Base-by-base conservation (phyloP, 768 basidiomycete species). In the Porphyrellus cyaneotinctus region DNA sequence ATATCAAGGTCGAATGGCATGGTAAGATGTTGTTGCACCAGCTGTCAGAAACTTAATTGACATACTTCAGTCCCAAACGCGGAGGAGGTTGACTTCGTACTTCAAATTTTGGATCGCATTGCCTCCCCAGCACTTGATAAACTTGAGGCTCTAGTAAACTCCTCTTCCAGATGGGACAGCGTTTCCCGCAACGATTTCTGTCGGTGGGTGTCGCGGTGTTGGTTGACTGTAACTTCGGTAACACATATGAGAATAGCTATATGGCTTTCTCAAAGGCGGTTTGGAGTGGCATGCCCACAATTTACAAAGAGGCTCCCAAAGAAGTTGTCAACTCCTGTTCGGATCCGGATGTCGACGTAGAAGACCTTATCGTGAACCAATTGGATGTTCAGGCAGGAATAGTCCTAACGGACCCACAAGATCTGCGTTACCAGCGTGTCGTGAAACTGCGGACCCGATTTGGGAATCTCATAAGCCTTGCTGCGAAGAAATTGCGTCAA, bases 1-100 rank as follows among this genome's bases (percentile, higher is more conserved):
- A 97, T 50, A 85, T 94, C 45, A 78, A 82, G 51, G 79, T 94
- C 32, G 84, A 91, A 53, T 98, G 95, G 95, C 94, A 95, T 66
- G 81, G 88, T 88, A 62, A 42, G 60, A 23, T 32, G 38, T 45
- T 8, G 36, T 22, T 31, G 32, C 22, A 23, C 4, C 2, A n/a
- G n/a, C n/a, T 18, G 54, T 53, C 37, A 56, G 47, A 66, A 22
- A 59, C 42, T 53, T 15, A 52, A 18, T 18, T 43, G 44, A 44
- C 38, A 18, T 23, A 9, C 44, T 82, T 87, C 1, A 81, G 68
- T 64, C 33, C 70, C 68, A 42, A 68, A 43, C 15, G 20, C 28
- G 4, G 81, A 80, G 18, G 95, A 98, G 65, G 80, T 97, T 52
- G 78, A 77, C 6, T 88, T 95, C 63, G 83, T 87, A 4, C 65